phyloP scores from a whole-genome alignment of 179 eudicot genomes.

The Gypsophila paniculata region DNA sequence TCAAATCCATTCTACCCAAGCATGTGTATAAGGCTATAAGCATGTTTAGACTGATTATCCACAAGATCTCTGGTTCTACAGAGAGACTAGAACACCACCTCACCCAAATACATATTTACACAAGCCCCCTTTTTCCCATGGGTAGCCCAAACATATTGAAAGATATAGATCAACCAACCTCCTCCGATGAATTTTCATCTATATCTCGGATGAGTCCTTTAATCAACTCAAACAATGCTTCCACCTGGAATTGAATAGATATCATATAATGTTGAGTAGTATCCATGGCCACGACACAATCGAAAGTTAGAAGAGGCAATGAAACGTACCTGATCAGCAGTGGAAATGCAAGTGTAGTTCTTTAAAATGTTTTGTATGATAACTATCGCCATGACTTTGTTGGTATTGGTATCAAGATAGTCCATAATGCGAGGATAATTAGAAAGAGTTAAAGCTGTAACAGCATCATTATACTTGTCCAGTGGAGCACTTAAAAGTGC shows the following conservation, averaged over 20 bases:
- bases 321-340: conserved; percentile 72
- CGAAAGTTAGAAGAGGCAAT: background rate
- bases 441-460: conserved; percentile 82
- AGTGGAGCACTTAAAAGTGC: conserved; percentile 93
- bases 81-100: background rate
- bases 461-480: conserved; percentile 91
- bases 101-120: background rate
- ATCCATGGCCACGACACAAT: conserved; percentile 6
- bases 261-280: conserved; percentile 1
- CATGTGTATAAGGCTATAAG: too few species aligned
- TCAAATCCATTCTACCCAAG: too few species aligned
- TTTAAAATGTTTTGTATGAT: conserved; percentile 85
- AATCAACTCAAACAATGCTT: conserved; percentile 76
- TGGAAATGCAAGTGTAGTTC: conserved; percentile 66
- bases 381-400: conserved; percentile 91
- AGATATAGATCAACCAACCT: conserved; percentile 41
- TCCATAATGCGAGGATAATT: conserved; percentile 97
- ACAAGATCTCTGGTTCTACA: background rate
- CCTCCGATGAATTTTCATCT: conserved; percentile 52
- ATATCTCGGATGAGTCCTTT: conserved; percentile 79
- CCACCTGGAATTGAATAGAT: conserved; percentile 52
- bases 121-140: background rate
- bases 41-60: background rate
- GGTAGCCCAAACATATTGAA: background rate
- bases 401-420: conserved; percentile 80